Base-by-base conservation (phyloP, 345 rosid genomes). In the Eucalyptus urophylla region DNA sequence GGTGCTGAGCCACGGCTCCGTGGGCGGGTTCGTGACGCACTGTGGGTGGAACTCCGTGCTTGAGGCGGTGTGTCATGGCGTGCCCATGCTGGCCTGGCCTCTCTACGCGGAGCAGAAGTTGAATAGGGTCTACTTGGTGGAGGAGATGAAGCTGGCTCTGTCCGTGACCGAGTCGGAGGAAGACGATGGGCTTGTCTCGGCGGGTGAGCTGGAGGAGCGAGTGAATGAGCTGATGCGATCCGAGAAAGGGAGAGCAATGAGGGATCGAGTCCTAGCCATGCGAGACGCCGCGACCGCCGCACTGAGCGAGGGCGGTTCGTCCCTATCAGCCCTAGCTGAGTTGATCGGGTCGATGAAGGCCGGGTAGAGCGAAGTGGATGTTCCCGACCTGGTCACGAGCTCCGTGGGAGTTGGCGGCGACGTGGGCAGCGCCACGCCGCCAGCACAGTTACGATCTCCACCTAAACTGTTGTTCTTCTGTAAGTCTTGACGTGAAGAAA, bases 41-140 rank as follows among this genome's bases (percentile, higher is more conserved):
- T 89, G 90, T 80, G 90, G 89, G 33, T 89, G 90, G 90, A 87
- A 89, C 89, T 87, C 89, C 11, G 76, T 91, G 4, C 88, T 94
- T 8, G 95, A 94, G 88, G 92, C 93, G 5, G 89, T 94, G 49
- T 33, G 89, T 1, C 91, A 90, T 1, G 94, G 95, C 43, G 92
- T 93, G 50, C 94, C 95, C 14, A 92, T 93, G 95, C 5, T 94
- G 89, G 93, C 91, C 0, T 94, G 95, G 94, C 94, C 95, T 6
- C 91, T 93, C 4, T 92, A 92, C 40, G 93, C 93, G 7, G 94
- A 93, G 90, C 93, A 93, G 54, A 91, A 29, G 88, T 33, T 92
- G 76, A 89, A 89, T 14, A 83, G 67, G 87, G 47, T 24, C 31
- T 16, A 89, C 8, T 10, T 91, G 33, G 92, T 92, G 85, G 91